Evolutionary conservation across 345 rosid species (phyloP).

Genomic region (Odontarrhena argentea): DNA sequence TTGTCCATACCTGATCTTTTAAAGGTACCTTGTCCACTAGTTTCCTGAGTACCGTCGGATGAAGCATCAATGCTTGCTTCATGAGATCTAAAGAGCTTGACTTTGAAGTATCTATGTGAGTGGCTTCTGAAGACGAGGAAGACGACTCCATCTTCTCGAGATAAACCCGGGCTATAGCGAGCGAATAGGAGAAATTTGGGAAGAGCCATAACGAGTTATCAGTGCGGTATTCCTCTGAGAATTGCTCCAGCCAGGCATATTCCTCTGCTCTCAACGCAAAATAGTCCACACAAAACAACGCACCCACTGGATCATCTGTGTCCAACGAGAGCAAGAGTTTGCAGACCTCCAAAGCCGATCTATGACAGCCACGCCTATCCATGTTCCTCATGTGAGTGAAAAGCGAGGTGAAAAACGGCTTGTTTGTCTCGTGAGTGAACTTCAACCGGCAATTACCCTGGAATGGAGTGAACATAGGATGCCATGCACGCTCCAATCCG

Average conservation of each 20-base stretch:
- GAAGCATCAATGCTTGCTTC: slow-evolving; percentile 89
- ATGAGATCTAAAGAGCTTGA: slow-evolving; percentile 68
- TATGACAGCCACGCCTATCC: slow-evolving; percentile 92
- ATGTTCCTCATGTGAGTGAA: slow-evolving; percentile 85
- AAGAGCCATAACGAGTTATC: slow-evolving; percentile 88
- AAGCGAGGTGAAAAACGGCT: slow-evolving; percentile 69
- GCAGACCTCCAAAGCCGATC: slow-evolving; percentile 90
- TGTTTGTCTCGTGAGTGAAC: slow-evolving; percentile 73
- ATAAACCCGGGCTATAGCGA: slow-evolving; percentile 76
- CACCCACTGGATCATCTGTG: slow-evolving; percentile 82
- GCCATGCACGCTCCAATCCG: slow-evolving; percentile 91
- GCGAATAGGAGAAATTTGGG: slow-evolving; percentile 84
- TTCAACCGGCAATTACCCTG: slow-evolving; percentile 77
- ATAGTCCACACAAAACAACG: slow-evolving; percentile 87
- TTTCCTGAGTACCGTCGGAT: slow-evolving; percentile 74
- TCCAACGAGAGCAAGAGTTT: slow-evolving; percentile 80
- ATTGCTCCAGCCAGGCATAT: slow-evolving; percentile 76
- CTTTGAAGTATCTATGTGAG: slow-evolving; percentile 41
- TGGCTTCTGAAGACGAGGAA: slow-evolving; percentile 37
- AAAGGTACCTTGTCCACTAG: slow-evolving; percentile 79
- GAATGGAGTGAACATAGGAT: slow-evolving; percentile 73
- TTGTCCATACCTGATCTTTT: slow-evolving; percentile 74
- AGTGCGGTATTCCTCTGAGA: slow-evolving; percentile 66
- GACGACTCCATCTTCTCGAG: slow-evolving; percentile 57
- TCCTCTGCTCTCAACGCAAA: slow-evolving; percentile 85